Evolutionary conservation across 768 basidiomycete species (phyloP).

Genomic region (Psilocybe azurescens): DNA sequence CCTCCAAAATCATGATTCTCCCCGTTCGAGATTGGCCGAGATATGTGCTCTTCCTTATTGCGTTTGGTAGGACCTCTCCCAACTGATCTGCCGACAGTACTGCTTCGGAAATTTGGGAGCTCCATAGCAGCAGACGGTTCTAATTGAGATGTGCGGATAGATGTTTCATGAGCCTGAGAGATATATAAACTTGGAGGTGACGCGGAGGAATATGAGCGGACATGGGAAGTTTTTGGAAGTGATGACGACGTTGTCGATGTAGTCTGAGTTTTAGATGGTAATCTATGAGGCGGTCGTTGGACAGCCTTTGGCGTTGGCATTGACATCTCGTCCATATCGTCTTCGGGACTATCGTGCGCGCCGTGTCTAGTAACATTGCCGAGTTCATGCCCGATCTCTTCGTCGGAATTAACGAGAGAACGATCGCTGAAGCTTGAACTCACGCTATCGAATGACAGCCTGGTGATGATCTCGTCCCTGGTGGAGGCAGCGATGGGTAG

Average conservation of each 20-base stretch:
- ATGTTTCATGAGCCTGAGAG: constrained; percentile 37
- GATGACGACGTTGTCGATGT: constrained; percentile 15
- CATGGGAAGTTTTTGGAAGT: constrained; percentile 23
- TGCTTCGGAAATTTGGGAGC: constrained; percentile 39
- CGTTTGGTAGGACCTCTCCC: constrained; percentile 13
- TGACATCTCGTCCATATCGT: constrained; percentile 12
- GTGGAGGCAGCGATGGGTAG: constrained; percentile 58
- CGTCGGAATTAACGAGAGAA: constrained; percentile 34
- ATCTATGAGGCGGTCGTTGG: constrained; percentile 14
- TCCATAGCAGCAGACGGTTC: constrained; percentile 61
- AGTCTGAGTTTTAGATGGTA: constrained; percentile 11
- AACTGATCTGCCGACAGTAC: constrained; percentile 25
- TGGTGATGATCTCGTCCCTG: constrained; percentile 57
- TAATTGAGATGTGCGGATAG: constrained; percentile 53
- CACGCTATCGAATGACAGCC: constrained; percentile 58
- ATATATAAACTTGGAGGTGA: constrained; percentile 40
- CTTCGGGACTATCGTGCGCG: not conserved
- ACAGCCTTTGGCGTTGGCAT: constrained; percentile 31
- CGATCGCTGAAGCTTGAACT: constrained; percentile 49
- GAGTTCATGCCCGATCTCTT: constrained; percentile 49
- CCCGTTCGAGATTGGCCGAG: not conserved
- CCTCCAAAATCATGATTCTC: not conserved
- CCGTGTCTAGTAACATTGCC: constrained; percentile 39
- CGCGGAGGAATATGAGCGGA: constrained; percentile 31
- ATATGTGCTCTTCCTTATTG: constrained; percentile 1